Conservation (phyloP, 768 basidiomycete species). For the Hygrophorus russula region DNA sequence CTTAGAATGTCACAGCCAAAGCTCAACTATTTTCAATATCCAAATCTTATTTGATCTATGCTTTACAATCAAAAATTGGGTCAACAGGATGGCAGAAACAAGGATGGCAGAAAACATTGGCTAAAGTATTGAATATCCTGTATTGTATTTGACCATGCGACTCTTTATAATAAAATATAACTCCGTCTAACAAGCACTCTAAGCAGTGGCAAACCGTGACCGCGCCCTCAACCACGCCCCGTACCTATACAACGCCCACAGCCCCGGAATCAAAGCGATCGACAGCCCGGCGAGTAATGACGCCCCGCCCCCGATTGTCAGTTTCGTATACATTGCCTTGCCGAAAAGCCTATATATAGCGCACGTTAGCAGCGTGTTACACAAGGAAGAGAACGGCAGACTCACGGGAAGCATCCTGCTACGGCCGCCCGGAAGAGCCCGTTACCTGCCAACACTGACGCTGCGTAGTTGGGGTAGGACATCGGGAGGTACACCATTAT, state of each 20-base stretch:
- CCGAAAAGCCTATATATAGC: neutral
- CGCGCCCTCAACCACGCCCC: neutral
- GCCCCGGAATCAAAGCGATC: neutral
- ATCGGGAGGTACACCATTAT: constrained; percentile 18
- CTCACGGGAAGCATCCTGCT: constrained; percentile 14
- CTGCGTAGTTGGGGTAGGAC: constrained; percentile 20
- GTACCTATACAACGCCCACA: neutral
- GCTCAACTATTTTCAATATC: too few species aligned
- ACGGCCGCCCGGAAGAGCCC: constrained; percentile 21
- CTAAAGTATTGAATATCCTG: too few species aligned
- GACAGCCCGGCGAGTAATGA: constrained; percentile 3
- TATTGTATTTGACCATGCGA: too few species aligned
- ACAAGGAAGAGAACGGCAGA: neutral
- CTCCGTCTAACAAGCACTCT: too few species aligned
- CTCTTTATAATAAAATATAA: too few species aligned
- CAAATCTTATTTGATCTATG: too few species aligned
- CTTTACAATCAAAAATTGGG: too few species aligned
- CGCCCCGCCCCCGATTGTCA: neutral
- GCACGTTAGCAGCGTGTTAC: neutral
- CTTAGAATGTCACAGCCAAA: too few species aligned
- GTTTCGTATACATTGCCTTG: neutral
- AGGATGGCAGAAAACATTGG: too few species aligned
- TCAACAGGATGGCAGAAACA: too few species aligned
- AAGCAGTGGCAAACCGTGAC: neutral
- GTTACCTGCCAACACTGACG: constrained; percentile 22